Evolutionary conservation across 2,329 filamentous ascomycete species (phyloP).

Genomic region (Emergomyces africanus): DNA sequence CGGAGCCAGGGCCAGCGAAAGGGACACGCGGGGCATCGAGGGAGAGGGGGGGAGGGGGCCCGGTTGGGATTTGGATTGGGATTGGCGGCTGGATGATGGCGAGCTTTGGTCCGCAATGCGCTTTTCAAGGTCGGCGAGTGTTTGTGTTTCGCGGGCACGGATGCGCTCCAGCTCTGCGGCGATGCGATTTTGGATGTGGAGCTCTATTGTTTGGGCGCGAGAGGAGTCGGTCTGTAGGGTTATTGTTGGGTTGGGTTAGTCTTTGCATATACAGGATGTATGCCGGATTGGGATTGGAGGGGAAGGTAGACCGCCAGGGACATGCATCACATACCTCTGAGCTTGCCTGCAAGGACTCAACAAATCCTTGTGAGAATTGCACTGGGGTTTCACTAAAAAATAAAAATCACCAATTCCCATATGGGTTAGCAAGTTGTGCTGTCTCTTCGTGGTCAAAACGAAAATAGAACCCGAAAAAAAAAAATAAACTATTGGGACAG

Average conservation of each 20-base stretch:
- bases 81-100: conserved; percentile 5
- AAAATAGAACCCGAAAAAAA: background rate
- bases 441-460: conserved; percentile 1
- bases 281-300: background rate
- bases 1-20: conserved; percentile 28
- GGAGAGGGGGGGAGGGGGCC: conserved; percentile 4
- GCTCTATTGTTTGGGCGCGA: conserved; percentile 69
- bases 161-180: conserved; percentile 72
- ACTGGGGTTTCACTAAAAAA: conserved; percentile 45
- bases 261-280: background rate
- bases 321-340: conserved; percentile 53
- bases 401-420: conserved; percentile 21
- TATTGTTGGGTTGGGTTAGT: background rate
- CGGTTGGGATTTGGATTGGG: conserved; percentile 16
- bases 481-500: background rate
- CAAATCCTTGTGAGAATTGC: conserved; percentile 65
- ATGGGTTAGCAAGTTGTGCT: conserved; percentile 8
- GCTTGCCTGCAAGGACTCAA: conserved; percentile 71
- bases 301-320: conserved; percentile 1
- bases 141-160: conserved; percentile 54
- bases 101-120: conserved; percentile 26
- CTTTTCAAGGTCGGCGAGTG: conserved; percentile 56
- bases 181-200: conserved; percentile 79
- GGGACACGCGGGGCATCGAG: conserved; percentile 32
- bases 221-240: conserved; percentile 68